These are phyloP conservation scores for Mortierella sp. DNA, from an alignment of 371 early-diverging fungal species.

Conservation along the genomic window DNA sequence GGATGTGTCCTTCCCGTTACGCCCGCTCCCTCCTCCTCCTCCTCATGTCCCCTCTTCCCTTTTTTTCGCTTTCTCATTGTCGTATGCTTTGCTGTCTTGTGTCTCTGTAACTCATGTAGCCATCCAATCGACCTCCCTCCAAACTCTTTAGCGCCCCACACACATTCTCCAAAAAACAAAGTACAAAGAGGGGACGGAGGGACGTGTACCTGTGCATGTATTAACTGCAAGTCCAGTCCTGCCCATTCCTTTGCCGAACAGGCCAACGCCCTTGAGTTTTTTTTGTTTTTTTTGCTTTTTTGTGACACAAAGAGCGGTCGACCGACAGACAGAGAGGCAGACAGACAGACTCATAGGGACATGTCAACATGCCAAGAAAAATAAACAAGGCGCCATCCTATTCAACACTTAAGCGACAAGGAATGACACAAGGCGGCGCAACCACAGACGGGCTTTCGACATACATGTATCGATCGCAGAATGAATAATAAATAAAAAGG, in stretches of 20 bases:
- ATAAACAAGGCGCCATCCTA: background rate
- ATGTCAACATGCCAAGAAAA: background rate
- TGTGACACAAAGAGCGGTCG: background rate
- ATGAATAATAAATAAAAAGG: background rate
- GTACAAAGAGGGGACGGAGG: background rate
- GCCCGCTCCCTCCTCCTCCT: background rate
- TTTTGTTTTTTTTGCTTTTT: no score
- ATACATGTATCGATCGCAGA: background rate
- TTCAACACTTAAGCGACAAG: background rate
- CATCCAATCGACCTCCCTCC: background rate
- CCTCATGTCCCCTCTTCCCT: background rate
- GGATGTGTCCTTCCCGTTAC: background rate
- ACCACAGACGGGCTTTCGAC: background rate
- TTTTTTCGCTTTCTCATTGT: background rate
- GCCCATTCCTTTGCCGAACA: background rate
- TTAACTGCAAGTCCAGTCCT: background rate
- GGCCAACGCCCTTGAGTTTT: background rate
- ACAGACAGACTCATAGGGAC: background rate
- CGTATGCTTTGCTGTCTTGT: no score
- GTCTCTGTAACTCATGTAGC: no score
- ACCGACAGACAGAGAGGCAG: background rate
- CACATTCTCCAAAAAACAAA: background rate
- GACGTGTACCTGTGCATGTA: slow-evolving; percentile 3
- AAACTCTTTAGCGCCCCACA: background rate
- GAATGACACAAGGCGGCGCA: background rate